Percentiles rank a stretch among this genome's conserved stretches.
phyloP scores from a whole-genome alignment of 805 yeast species.

The Saturnispora galanensis region DNA sequence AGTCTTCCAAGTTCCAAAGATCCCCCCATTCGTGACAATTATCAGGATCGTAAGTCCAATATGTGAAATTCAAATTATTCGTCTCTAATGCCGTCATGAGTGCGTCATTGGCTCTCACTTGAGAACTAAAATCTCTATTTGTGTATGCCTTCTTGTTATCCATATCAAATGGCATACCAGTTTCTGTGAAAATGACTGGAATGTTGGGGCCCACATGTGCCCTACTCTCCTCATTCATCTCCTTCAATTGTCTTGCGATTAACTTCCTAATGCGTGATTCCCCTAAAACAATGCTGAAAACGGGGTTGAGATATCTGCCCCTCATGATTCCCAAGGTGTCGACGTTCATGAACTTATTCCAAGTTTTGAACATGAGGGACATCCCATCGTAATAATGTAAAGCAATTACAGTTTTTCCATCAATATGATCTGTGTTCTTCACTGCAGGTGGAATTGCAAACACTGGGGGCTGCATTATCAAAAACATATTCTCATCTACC shows the following conservation, averaged over 20 bases:
- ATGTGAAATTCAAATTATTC: constrained; percentile 58
- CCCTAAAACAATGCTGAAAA: constrained; percentile 70
- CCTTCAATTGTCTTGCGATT: constrained; percentile 56
- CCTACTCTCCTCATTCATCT: constrained; percentile 54
- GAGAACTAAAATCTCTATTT: constrained; percentile 60
- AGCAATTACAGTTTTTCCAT: constrained; percentile 57
- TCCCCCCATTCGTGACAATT: constrained; percentile 86
- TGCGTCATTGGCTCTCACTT: constrained; percentile 79
- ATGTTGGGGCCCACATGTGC: constrained; percentile 49
- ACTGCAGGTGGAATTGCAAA: constrained; percentile 65
- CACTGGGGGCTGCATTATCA: constrained; percentile 76
- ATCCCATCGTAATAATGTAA: constrained; percentile 95
- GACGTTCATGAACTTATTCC: constrained; percentile 78
- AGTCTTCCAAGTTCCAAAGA: constrained; percentile 87
- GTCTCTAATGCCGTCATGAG: constrained; percentile 70
- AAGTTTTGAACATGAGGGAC: constrained; percentile 82
- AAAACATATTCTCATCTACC: constrained; percentile 36
- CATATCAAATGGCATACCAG: constrained; percentile 98
- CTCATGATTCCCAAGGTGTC: constrained; percentile 86
- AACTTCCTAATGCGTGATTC: constrained; percentile 69
- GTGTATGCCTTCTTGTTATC: constrained; percentile 64
- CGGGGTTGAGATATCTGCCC: constrained; percentile 63
- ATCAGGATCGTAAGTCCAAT: constrained; percentile 73
- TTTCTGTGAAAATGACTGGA: constrained; percentile 80
- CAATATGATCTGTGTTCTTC: constrained; percentile 39